Evolutionary conservation across 2,329 filamentous ascomycete species (phyloP).

Genomic region (Fusarium papillatum): DNA sequence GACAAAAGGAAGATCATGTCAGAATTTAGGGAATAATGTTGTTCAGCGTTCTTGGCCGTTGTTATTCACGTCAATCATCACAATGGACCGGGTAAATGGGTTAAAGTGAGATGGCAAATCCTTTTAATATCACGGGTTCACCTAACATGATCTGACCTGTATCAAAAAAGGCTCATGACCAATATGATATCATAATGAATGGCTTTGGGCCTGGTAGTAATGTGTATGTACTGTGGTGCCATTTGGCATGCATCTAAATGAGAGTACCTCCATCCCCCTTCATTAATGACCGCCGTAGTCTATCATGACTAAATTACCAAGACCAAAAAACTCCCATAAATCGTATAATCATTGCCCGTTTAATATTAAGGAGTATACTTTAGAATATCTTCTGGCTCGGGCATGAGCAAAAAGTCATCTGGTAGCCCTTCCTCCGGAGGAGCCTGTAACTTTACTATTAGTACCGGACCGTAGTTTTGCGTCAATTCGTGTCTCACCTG

Average conservation of each 20-base stretch:
- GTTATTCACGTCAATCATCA: background rate
- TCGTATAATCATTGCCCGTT: fast-evolving
- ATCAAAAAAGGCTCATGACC: background rate
- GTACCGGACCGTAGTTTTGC: background rate
- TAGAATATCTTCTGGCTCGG: conserved; percentile 20
- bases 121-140: background rate
- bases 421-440: conserved; percentile 32
- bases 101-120: background rate
- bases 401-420: conserved; percentile 26
- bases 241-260: background rate
- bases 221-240: background rate
- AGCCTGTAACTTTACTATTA: conserved; percentile 27
- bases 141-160: background rate
- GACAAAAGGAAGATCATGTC: background rate
- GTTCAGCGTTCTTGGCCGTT: background rate
- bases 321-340: background rate
- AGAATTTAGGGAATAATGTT: background rate
- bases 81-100: background rate
- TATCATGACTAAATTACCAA: background rate
- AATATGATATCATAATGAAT: background rate
- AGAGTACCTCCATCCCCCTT: background rate
- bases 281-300: background rate
- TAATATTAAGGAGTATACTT: conserved; percentile 27
- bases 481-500: conserved; percentile 52
- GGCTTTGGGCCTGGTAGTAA: background rate